These are phyloP conservation scores for Melampsora larici-populina DNA, from an alignment of 1,284 basidiomycete genomes.

Conservation along the genomic window DNA sequence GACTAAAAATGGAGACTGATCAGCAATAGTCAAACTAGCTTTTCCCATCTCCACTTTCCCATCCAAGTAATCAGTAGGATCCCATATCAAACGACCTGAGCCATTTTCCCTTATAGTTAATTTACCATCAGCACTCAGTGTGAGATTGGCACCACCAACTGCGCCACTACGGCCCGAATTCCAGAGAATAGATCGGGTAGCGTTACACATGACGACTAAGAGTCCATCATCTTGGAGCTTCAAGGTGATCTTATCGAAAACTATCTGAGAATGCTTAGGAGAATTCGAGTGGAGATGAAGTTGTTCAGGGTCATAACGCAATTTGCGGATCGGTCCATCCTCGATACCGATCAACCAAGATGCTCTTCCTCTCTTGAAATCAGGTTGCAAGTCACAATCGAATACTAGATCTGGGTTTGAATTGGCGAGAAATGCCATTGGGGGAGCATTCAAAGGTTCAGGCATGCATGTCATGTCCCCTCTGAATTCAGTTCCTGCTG, in stretches of 20 bases:
- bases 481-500: slow-evolving; percentile 21
- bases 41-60: slow-evolving; percentile 9
- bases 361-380: slow-evolving; percentile 28
- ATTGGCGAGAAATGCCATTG: slow-evolving; percentile 31
- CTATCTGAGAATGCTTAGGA: no score
- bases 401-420: slow-evolving; percentile 19
- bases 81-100: slow-evolving; percentile 30
- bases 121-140: slow-evolving; percentile 21
- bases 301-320: slow-evolving; percentile 24
- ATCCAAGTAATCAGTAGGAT: slow-evolving; percentile 25
- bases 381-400: slow-evolving; percentile 28
- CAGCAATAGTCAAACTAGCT: slow-evolving; percentile 30
- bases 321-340: slow-evolving; percentile 28
- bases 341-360: slow-evolving; percentile 33
- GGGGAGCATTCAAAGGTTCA: slow-evolving; percentile 40
- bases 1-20: slow-evolving; percentile 18
- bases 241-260: no score
- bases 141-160: slow-evolving; percentile 15
- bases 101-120: slow-evolving; percentile 31
- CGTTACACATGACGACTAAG: slow-evolving; percentile 23
- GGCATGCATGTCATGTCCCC: slow-evolving; percentile 25
- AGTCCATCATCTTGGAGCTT: neutral
- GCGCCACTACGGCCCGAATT: slow-evolving; percentile 26
- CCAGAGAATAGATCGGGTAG: slow-evolving; percentile 22
- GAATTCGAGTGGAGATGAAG: slow-evolving; percentile 10